A percentile compares a stretch with the other conserved stretches of the same genome.
These are phyloP conservation scores for Myxozyma melibiosi DNA, from an alignment of 805 yeast species.

Conservation along the genomic window DNA sequence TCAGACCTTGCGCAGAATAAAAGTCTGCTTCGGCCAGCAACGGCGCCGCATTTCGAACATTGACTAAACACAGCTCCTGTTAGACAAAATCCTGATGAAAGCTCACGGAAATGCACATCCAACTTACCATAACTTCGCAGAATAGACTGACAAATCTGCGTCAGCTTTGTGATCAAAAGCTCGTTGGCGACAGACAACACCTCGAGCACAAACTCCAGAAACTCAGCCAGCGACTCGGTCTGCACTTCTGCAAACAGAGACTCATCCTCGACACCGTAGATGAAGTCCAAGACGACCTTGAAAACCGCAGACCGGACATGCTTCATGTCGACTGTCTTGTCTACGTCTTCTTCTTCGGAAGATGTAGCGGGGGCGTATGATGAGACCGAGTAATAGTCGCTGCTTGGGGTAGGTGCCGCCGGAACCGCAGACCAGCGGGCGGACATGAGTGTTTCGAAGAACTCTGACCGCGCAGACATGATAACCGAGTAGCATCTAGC, in stretches of 20 bases:
- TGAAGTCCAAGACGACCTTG: constrained; percentile 52
- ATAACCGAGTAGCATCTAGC: constrained; percentile 52
- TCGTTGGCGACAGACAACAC: constrained; percentile 65
- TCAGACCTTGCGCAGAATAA: constrained; percentile 56
- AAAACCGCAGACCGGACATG: constrained; percentile 51
- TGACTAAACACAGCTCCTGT: constrained; percentile 19
- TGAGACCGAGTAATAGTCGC: constrained; percentile 1
- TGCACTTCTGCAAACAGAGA: constrained; percentile 46
- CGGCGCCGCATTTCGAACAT: constrained; percentile 60
- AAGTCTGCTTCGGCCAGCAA: constrained; percentile 58
- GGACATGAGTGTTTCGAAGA: constrained; percentile 56
- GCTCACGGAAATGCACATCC: constrained; percentile 46
- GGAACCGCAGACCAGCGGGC: constrained; percentile 28
- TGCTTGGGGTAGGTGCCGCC: background rate
- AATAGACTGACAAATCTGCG: constrained; percentile 60
- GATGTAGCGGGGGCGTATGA: background rate
- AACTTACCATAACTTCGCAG: constrained; percentile 53
- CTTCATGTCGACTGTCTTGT: constrained; percentile 44
- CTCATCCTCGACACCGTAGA: constrained; percentile 54
- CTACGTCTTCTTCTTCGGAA: no score
- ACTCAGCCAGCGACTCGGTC: constrained; percentile 43
- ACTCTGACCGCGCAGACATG: constrained; percentile 57
- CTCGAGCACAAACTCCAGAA: constrained; percentile 58
- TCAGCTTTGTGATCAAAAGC: constrained; percentile 59
- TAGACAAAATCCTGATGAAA: background rate